Evolutionary conservation across 371 early-diverging fungal genomes (phyloP).

Genomic region (Mucor indicus): DNA sequence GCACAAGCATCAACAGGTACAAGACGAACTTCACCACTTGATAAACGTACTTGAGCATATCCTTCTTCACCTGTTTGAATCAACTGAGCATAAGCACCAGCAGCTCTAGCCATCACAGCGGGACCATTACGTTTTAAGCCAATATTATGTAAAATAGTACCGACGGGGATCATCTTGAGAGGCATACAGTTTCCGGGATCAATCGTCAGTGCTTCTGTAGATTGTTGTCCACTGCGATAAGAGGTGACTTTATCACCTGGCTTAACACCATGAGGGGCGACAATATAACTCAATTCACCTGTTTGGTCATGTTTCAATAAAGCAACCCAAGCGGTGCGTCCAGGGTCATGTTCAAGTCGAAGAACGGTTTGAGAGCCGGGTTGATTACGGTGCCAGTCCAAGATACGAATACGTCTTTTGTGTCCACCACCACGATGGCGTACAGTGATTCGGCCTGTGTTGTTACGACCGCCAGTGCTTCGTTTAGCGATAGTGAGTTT

Average conservation of each 20-base stretch:
- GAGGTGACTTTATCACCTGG: conserved; percentile 60
- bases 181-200: conserved; percentile 91
- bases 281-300: conserved; percentile 79
- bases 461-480: conserved; percentile 85
- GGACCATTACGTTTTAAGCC: conserved; percentile 79
- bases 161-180: conserved; percentile 89
- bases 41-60: conserved; percentile 85
- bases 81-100: conserved; percentile 90
- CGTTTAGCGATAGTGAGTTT: conserved; percentile 82
- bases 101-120: conserved; percentile 84
- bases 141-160: conserved; percentile 88
- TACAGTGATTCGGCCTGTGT: conserved; percentile 88
- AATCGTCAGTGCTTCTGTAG: conserved; percentile 22
- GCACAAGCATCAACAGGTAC: conserved; percentile 89
- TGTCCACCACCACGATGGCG: conserved; percentile 96
- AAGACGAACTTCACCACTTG: conserved; percentile 86
- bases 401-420: conserved; percentile 81
- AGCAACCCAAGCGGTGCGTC: conserved; percentile 90
- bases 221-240: conserved; percentile 20
- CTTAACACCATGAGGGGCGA: conserved; percentile 77
- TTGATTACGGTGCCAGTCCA: conserved; percentile 83
- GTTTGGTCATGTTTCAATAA: conserved; percentile 77
- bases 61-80: conserved; percentile 77
- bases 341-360: conserved; percentile 94
- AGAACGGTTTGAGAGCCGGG: conserved; percentile 81